Evolutionary conservation across 2,329 filamentous ascomycete genomes (phyloP).

Genomic region (Monosporascus cannonballus): DNA sequence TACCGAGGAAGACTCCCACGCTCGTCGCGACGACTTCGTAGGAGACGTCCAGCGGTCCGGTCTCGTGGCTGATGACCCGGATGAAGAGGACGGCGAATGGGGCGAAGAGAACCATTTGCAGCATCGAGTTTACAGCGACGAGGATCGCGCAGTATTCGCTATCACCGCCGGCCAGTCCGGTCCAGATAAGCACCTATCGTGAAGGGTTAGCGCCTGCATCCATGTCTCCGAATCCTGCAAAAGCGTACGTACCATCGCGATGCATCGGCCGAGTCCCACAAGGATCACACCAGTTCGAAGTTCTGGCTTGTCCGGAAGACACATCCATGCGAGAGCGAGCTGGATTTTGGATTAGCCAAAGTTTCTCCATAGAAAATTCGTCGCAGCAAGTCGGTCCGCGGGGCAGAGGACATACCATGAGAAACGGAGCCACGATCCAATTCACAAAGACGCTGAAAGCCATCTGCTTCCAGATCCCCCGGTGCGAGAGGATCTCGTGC

Average conservation of each 20-base stretch:
- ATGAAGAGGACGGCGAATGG: conserved; percentile 66
- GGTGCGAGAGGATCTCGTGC: conserved; percentile 56
- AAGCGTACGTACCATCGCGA: conserved; percentile 64
- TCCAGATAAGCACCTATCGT: conserved; percentile 61
- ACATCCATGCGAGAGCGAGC: conserved; percentile 63
- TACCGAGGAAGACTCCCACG: conserved; percentile 79
- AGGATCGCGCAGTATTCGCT: conserved; percentile 77
- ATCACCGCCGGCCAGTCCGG: conserved; percentile 68
- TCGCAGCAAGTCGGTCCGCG: background rate
- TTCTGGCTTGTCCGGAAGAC: conserved; percentile 51
- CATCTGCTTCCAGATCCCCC: conserved; percentile 72
- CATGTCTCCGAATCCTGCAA: background rate
- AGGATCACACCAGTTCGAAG: conserved; percentile 67
- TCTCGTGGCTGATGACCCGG: conserved; percentile 53
- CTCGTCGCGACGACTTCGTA: conserved; percentile 71
- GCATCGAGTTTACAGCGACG: conserved; percentile 67
- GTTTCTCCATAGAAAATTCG: background rate
- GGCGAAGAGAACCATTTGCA: conserved; percentile 69
- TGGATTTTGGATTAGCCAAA: conserved; percentile 20
- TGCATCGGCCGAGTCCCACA: conserved; percentile 78
- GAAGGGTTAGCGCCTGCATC: background rate
- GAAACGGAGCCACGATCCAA: conserved; percentile 74
- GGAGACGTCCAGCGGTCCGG: conserved; percentile 30
- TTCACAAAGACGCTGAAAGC: conserved; percentile 70
- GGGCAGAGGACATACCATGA: conserved; percentile 56